These are phyloP conservation scores for Karstenula rhodostoma DNA, from an alignment of 2,329 filamentous ascomycete species.

Conservation along the genomic window DNA sequence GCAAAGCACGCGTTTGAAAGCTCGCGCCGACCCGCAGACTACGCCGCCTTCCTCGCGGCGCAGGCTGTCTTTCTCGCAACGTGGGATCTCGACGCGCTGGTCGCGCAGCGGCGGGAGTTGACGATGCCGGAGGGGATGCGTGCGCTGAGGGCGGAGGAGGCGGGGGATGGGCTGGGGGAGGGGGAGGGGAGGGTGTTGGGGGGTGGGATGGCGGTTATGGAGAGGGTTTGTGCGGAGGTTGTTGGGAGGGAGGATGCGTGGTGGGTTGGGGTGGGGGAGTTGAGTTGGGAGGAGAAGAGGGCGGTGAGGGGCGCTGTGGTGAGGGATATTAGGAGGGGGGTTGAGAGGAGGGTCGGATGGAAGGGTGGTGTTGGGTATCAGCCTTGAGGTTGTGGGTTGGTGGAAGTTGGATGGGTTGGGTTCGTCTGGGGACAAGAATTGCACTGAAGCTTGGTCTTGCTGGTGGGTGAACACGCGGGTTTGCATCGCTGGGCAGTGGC, in stretches of 20 bases:
- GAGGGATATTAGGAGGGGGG: background rate
- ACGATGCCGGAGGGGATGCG: conserved; percentile 23
- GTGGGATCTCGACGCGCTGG: conserved; percentile 23
- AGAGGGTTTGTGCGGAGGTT: conserved; percentile 26
- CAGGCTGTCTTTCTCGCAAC: background rate
- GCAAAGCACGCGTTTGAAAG: conserved; percentile 8
- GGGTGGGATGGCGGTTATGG: conserved; percentile 31
- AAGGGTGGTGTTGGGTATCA: background rate
- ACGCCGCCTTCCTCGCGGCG: conserved; percentile 10
- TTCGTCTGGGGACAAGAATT: no score
- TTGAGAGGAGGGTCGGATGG: background rate
- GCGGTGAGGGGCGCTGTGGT: conserved; percentile 19
- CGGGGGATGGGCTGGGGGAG: background rate
- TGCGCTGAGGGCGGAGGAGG: conserved; percentile 20
- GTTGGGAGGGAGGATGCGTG: conserved; percentile 6
- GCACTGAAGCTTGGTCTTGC: no score
- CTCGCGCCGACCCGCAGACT: conserved; percentile 8
- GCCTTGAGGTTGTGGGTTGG: background rate
- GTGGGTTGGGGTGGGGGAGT: conserved; percentile 13
- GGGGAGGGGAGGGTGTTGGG: conserved; percentile 22
- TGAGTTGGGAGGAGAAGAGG: conserved; percentile 20
- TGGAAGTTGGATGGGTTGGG: no score
- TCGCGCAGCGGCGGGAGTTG: conserved; percentile 28
- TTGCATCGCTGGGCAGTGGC: no score
- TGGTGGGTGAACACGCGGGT: no score